A percentile compares a stretch with the other conserved stretches of the same genome.
Conservation (phyloP, 164 flowering plant genomes). For the Paratinospora sagittata region DNA sequence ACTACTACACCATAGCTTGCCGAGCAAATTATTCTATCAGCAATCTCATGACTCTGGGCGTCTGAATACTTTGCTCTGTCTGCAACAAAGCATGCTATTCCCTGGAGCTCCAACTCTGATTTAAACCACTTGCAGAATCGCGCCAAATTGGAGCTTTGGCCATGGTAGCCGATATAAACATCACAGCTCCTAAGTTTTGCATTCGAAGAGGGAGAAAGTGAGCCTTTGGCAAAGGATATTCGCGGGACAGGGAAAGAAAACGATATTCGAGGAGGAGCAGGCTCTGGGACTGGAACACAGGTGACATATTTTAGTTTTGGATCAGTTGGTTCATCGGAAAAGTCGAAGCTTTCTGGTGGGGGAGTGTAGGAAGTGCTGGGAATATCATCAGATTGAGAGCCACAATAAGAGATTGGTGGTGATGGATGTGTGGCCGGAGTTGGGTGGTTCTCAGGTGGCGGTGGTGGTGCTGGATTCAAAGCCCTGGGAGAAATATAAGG, state of each 20-base stretch:
- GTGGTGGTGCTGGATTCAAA: constrained; percentile 21
- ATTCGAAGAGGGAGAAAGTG: constrained; percentile 57
- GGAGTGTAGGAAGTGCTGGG: constrained; percentile 94
- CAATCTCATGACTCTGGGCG: constrained; percentile 81
- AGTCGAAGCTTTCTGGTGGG: constrained; percentile 65
- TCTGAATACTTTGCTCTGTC: constrained; percentile 80
- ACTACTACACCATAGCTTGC: constrained; percentile 68
- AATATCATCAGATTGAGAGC: constrained; percentile 68
- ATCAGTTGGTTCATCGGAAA: constrained; percentile 46
- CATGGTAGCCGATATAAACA: constrained; percentile 83
- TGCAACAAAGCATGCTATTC: constrained; percentile 80
- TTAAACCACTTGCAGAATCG: constrained; percentile 89
- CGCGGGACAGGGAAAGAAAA: constrained; percentile 84
- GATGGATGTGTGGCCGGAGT: constrained; percentile 30
- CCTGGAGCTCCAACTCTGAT: constrained; percentile 83
- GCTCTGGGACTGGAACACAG: constrained; percentile 35
- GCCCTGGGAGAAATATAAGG: constrained; percentile 89
- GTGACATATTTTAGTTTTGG: constrained; percentile 44
- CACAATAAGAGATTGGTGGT: constrained; percentile 39
- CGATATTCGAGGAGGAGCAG: constrained; percentile 60
- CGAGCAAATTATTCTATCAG: constrained; percentile 79
- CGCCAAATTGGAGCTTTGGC: constrained; percentile 51
- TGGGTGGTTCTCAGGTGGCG: constrained; percentile 12
- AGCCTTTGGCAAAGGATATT: constrained; percentile 60
- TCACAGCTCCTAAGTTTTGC: constrained; percentile 87